Percentiles rank a stretch among this genome's conserved stretches.
Conservation (phyloP, 768 basidiomycete species). For the Termitomyces sp. region DNA sequence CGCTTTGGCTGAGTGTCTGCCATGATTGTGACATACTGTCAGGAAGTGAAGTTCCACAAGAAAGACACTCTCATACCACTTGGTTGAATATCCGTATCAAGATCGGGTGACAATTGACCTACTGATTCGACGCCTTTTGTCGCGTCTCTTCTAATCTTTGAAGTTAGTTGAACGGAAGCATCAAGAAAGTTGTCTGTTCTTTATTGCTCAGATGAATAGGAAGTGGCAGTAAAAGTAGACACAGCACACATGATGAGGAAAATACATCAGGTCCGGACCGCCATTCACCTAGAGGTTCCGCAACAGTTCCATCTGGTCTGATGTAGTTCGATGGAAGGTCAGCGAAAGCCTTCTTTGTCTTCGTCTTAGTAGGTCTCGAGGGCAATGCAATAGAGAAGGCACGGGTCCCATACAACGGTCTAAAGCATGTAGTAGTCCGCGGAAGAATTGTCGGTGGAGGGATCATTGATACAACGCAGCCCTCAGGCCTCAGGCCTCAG, state of each 20-base stretch:
- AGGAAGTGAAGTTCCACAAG: background rate
- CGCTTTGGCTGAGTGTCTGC: constrained; percentile 4
- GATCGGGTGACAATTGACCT: background rate
- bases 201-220: background rate
- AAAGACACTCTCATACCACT: background rate
- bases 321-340: constrained; percentile 54
- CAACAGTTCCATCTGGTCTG: constrained; percentile 39
- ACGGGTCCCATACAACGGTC: background rate
- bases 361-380: constrained; percentile 6
- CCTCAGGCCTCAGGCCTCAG: background rate
- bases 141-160: constrained; percentile 2
- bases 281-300: constrained; percentile 42
- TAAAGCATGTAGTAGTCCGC: background rate
- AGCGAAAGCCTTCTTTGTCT: constrained; percentile 47
- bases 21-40: background rate
- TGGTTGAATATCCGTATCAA: background rate
- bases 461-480: constrained; percentile 8
- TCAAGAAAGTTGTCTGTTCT: background rate
- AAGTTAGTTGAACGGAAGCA: background rate
- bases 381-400: constrained; percentile 2
- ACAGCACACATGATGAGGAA: constrained; percentile 4
- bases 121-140: background rate
- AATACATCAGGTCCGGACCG: constrained; percentile 21
- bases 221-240: background rate
- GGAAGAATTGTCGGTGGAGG: background rate